Conservation (phyloP, 257 asterid species). For the Penstemon barbatus region DNA sequence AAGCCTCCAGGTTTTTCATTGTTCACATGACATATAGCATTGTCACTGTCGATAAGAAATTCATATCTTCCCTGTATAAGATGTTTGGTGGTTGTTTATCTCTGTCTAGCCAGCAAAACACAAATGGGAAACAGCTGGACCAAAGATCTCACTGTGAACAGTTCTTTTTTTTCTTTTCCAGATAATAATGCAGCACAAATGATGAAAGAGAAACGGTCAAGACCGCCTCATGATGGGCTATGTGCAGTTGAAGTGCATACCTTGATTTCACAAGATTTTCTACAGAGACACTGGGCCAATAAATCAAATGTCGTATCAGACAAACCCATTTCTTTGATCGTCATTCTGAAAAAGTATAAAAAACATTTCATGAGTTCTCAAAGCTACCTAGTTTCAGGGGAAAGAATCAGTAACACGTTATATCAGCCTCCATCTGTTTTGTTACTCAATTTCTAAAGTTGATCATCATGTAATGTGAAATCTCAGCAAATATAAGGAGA, state of each 20-base stretch:
- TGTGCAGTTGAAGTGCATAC: conserved; percentile 30
- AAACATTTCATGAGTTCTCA: conserved; percentile 4
- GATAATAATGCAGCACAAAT: conserved; percentile 23
- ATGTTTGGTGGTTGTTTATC: conserved; percentile 66
- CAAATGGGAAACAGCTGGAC: conserved; percentile 66
- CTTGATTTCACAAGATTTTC: conserved; percentile 55
- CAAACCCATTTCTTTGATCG: conserved; percentile 42
- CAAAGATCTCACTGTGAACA: conserved; percentile 65
- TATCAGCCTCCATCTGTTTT: not conserved
- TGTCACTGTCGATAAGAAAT: conserved; percentile 53
- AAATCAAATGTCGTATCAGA: conserved; percentile 45
- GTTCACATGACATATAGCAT: conserved; percentile 35
- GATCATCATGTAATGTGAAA: not conserved
- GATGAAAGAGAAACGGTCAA: not conserved
- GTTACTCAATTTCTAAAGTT: not conserved
- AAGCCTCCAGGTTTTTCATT: conserved; percentile 51
- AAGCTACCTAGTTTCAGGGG: not conserved
- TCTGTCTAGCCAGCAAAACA: conserved; percentile 57
- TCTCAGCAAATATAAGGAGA: not conserved
- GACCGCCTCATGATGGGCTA: not conserved
- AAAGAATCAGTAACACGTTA: not conserved
- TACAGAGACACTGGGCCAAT: conserved; percentile 44
- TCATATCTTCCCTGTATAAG: conserved; percentile 93
- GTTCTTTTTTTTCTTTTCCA: conserved; percentile 34
- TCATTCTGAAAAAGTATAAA: conserved; percentile 44